These are phyloP conservation scores for Claviceps pazoutovae DNA, from an alignment of 2,329 filamentous ascomycete species.

Conservation along the genomic window DNA sequence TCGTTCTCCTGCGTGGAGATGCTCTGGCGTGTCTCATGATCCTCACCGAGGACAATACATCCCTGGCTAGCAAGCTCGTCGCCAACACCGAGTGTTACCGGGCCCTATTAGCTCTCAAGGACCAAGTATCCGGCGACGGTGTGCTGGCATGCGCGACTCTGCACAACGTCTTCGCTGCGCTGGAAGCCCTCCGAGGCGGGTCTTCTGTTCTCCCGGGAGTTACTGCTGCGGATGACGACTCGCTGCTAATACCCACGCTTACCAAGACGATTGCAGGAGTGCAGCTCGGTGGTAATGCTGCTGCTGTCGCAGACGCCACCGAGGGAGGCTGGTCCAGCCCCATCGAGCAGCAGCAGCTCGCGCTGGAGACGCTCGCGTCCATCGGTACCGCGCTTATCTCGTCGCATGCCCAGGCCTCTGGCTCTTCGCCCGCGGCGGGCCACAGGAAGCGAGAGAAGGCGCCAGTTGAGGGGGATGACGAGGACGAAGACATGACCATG, in stretches of 20 bases:
- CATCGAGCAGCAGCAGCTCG: conserved; percentile 35
- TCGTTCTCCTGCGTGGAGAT: conserved; percentile 28
- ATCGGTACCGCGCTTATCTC: conserved; percentile 47
- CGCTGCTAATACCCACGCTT: conserved; percentile 23
- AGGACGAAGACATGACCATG: conserved; percentile 25
- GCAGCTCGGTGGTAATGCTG: conserved; percentile 13
- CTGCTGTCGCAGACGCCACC: conserved; percentile 15
- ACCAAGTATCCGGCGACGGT: conserved; percentile 31
- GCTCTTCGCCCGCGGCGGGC: conserved; percentile 1
- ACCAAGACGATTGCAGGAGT: conserved; percentile 17
- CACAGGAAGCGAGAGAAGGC: conserved; percentile 17
- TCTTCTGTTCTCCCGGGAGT: conserved; percentile 11
- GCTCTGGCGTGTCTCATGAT: conserved; percentile 41
- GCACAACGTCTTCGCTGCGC: conserved; percentile 45
- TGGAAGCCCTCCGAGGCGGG: conserved; percentile 12
- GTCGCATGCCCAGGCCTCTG: conserved; percentile 24
- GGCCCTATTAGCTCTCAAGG: conserved; percentile 33
- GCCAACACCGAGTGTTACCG: conserved; percentile 33
- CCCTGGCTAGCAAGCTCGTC: conserved; percentile 38
- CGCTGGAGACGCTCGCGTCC: conserved; percentile 48
- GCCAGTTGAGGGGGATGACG: conserved; percentile 24
- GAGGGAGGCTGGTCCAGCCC: conserved; percentile 26
- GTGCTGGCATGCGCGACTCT: conserved; percentile 46
- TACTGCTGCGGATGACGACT: conserved; percentile 14
- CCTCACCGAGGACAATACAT: conserved; percentile 45